Conservation (phyloP, 2,329 filamentous ascomycete genomes). For the Diplocarpon rosae region DNA sequence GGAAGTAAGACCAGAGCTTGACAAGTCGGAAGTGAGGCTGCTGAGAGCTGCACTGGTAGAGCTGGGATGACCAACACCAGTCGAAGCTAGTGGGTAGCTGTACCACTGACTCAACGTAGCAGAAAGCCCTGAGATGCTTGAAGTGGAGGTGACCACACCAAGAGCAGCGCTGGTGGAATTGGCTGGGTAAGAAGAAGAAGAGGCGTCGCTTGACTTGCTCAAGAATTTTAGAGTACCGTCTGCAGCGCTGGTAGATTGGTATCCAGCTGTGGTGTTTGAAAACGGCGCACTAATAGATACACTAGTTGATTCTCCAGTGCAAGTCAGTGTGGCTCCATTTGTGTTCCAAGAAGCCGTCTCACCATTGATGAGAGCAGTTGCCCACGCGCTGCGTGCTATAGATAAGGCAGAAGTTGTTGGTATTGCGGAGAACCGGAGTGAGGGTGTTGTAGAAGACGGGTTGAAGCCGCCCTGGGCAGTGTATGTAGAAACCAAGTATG, state of each 20-base stretch:
- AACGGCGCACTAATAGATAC: neutral
- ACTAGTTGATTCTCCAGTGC: neutral
- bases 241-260: neutral
- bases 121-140: neutral
- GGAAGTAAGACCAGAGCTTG: neutral
- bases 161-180: neutral
- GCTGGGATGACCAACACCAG: neutral
- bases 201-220: neutral
- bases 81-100: neutral
- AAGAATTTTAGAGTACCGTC: neutral
- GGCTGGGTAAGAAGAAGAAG: neutral
- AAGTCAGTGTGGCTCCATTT: neutral
- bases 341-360: conserved; percentile 7
- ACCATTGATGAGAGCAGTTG: conserved; percentile 1
- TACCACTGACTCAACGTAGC: neutral
- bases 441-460: neutral
- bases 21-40: neutral
- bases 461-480: conserved; percentile 13
- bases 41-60: neutral
- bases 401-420: neutral
- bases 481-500: conserved; percentile 3
- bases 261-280: neutral
- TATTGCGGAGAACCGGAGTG: neutral
- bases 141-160: conserved; percentile 1
- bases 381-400: neutral